A percentile compares a stretch with the other conserved stretches of the same genome.
Evolutionary conservation across 768 basidiomycete species (phyloP).

Genomic region (Mycena vulgaris): DNA sequence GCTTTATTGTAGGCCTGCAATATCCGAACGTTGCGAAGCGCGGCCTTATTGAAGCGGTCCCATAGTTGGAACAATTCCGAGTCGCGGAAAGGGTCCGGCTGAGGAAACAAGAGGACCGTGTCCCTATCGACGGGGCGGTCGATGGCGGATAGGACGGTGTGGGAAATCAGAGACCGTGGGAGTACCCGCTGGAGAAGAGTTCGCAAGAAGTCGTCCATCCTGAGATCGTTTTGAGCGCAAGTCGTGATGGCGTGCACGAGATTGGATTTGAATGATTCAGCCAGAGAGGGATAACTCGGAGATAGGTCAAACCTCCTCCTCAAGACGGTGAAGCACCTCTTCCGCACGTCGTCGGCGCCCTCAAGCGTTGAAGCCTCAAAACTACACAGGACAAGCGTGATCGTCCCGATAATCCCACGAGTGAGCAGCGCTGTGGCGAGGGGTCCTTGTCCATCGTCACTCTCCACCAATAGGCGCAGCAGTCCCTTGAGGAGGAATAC

Average conservation of each 20-base stretch:
- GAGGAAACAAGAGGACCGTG: background rate
- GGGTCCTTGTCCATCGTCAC: background rate
- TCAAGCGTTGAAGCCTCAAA: background rate
- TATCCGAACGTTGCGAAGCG: background rate
- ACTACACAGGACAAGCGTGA: background rate
- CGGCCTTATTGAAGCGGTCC: background rate
- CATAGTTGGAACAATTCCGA: background rate
- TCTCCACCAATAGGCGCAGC: slow-evolving; percentile 3
- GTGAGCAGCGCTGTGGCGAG: background rate
- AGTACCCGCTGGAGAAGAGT: background rate
- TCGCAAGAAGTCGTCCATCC: background rate
- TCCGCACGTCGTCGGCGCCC: background rate
- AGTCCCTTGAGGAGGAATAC: background rate
- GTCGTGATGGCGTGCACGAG: background rate
- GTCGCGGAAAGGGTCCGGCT: slow-evolving; percentile 1
- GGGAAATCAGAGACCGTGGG: slow-evolving; percentile 1
- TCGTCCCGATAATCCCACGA: background rate
- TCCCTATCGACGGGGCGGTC: background rate
- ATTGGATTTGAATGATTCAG: background rate
- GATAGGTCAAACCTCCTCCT: background rate
- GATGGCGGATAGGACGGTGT: background rate
- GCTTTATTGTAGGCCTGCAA: background rate
- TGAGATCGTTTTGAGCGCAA: background rate
- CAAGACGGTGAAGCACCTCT: background rate
- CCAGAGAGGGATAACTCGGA: background rate